Percentiles rank a stretch among this genome's conserved stretches.
phyloP scores from a whole-genome alignment of 768 basidiomycete genomes.

The Solioccasus polychromus region DNA sequence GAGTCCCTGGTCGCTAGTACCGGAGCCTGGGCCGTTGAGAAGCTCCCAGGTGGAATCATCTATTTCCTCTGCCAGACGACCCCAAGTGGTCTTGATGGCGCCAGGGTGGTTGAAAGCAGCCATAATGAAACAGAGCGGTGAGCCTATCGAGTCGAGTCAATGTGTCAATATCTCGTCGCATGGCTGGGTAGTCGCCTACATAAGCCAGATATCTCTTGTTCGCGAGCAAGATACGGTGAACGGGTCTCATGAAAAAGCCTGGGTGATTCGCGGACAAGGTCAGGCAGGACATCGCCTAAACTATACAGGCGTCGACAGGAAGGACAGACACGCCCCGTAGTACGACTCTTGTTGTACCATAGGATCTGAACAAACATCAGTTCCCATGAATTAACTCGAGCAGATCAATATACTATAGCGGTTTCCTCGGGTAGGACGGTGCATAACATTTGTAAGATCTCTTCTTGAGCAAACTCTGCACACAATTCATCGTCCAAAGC shows the following conservation, averaged over 20 bases:
- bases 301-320: conserved; percentile 71
- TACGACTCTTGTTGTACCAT: conserved; percentile 85
- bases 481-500: conserved; percentile 64
- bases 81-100: conserved; percentile 68
- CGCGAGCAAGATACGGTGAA: conserved; percentile 46
- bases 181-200: conserved; percentile 45
- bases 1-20: conserved; percentile 40
- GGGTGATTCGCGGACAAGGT: conserved; percentile 35
- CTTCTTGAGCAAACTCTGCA: conserved; percentile 74
- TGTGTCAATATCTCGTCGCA: conserved; percentile 3
- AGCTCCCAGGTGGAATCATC: conserved; percentile 62
- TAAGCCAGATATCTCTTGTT: conserved; percentile 73
- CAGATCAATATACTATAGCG: conserved; percentile 51
- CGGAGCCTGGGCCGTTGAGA: conserved; percentile 44
- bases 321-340: conserved; percentile 69
- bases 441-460: conserved; percentile 69
- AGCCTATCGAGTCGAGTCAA: conserved; percentile 48
- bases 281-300: conserved; percentile 62
- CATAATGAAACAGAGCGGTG: conserved; percentile 72
- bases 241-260: conserved; percentile 16
- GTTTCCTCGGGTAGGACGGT: conserved; percentile 69
- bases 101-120: conserved; percentile 64
- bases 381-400: not conserved
- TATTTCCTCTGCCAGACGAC: conserved; percentile 63
- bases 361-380: conserved; percentile 46